These are phyloP conservation scores for Coemansia sp. DNA, from an alignment of 192 early-diverging fungal species.

Conservation along the genomic window DNA sequence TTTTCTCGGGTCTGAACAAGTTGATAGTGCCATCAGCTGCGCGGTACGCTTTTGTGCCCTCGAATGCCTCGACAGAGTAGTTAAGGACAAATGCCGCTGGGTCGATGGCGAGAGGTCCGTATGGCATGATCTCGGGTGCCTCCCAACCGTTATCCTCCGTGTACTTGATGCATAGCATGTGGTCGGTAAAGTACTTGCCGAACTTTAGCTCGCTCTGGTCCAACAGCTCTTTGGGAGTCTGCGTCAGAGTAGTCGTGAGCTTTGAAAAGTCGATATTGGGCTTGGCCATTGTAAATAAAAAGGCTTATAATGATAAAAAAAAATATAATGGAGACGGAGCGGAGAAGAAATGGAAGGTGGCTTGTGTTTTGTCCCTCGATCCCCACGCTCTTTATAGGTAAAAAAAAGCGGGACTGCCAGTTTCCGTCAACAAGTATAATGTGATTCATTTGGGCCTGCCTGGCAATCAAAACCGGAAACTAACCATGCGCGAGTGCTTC, in stretches of 20 bases:
- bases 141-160: slow-evolving; percentile 72
- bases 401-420: neutral
- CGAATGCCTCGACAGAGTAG: slow-evolving; percentile 94
- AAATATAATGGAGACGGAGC: neutral
- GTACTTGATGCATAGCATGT: slow-evolving; percentile 93
- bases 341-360: neutral
- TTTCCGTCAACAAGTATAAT: neutral
- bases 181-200: slow-evolving; percentile 91
- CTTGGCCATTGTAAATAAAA: slow-evolving; percentile 19
- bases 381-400: neutral
- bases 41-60: slow-evolving; percentile 93
- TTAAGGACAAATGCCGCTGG: slow-evolving; percentile 92
- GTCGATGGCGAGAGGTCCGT: slow-evolving; percentile 78
- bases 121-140: slow-evolving; percentile 84
- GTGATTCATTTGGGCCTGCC: neutral
- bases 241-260: slow-evolving; percentile 47
- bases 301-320: neutral
- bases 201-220: slow-evolving; percentile 67
- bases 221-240: slow-evolving; percentile 30
- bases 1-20: slow-evolving; percentile 96
- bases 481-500: neutral
- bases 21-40: slow-evolving; percentile 85
- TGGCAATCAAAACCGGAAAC: neutral
- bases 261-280: slow-evolving; percentile 49
- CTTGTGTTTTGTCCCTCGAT: neutral